Evolutionary conservation across 1,284 basidiomycete genomes (phyloP), one percentile per base, ranked within the genome.

Genomic region (Puccinia coronata): DNA sequence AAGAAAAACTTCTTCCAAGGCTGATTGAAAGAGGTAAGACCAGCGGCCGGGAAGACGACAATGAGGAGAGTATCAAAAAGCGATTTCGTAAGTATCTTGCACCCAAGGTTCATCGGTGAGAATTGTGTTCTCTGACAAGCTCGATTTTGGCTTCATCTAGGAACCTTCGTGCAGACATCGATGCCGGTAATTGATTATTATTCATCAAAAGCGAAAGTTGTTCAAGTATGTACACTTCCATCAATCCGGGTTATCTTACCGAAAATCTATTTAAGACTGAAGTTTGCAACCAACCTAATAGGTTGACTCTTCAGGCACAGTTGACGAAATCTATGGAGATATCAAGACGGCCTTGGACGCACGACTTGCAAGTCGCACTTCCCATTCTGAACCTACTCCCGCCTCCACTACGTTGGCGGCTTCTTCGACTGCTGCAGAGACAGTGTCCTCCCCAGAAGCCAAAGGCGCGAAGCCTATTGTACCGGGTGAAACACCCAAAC

Each of bases 121-220:
- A 61, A 80, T 31, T 36, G 41, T 53, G 51, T 25, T 47, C 59
- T 9, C 61, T 41, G 55, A 55, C 55, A 31, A 70, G 47, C n/a
- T 9, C 28, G 6, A 67, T 57, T 14, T 47, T 14, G n/a, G 2
- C 61, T 59, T 18, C 69, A 63, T 63, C 34, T 82, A 96, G 95
- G 88, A 53, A 97, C 96, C 0, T 98, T 98, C 87, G 89, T 92
- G 83, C 91, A 92, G 70, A 93, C 95, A 70, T 95, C 93, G 28
- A 94, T 95, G 92, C 96, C 97, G 16, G 97, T 99, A 76, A 94
- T 99, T 82, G 89, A 96, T 78, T 89, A 95, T 87, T 97, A 96
- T 87, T 87, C 89, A 78, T 87, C 88, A 82, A 86, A 89, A 82
- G 89, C 88, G 85, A 94, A 94, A 86, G 93, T 98, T 25, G 91